Base-by-base conservation (phyloP, 148 eudicot genomes). In the Heliamphora exappendiculata region DNA sequence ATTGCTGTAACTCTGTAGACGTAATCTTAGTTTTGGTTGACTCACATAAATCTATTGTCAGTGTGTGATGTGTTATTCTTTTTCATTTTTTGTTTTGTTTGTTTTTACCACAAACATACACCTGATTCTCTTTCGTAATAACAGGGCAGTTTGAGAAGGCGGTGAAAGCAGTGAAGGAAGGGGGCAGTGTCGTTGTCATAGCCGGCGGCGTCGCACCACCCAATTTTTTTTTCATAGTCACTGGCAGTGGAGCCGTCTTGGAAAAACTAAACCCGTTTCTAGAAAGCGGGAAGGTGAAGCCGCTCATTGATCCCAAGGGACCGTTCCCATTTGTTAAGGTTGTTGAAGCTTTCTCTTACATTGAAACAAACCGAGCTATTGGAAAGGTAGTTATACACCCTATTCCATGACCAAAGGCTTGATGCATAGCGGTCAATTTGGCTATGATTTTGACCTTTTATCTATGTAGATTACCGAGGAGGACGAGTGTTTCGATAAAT, bases 301-400 rank as follows among this genome's bases (percentile, higher is more conserved):
- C 96, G 1, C 72, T 95, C 33, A 60, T 95, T 3, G 98, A 95
- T 66, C 86, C 97, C 20, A 89, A 88, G 78, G 97, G 97, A 0
- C 96, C 97, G 5, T 95, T 89, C 74, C 80, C 93, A 31, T 95
- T 92, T 31, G 87, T 83, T 59, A 86, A 88, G 81, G 93, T 92
- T 24, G 85, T 81, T 37, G 96, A 92, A 72, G 97, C 97, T 66
- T 95, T 92, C 79, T 75, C 91, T 7, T 88, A 92, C 83, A 85
- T 95, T 53, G 98, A 92, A 84, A 86, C 97, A 47, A 84, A 84
- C 74, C 84, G 96, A 41, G 97, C 98, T 67, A 89, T 90, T 29
- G 98, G 98, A 28, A 95, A 95, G 79, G 91, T 95, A 29, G 94
- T 92, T 80, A 80, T 95, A 76, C 79, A 88, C 80, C 98, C 98